These are phyloP conservation scores for Apiotrichum gamsii DNA, from an alignment of 1,284 basidiomycete genomes.

Conservation along the genomic window DNA sequence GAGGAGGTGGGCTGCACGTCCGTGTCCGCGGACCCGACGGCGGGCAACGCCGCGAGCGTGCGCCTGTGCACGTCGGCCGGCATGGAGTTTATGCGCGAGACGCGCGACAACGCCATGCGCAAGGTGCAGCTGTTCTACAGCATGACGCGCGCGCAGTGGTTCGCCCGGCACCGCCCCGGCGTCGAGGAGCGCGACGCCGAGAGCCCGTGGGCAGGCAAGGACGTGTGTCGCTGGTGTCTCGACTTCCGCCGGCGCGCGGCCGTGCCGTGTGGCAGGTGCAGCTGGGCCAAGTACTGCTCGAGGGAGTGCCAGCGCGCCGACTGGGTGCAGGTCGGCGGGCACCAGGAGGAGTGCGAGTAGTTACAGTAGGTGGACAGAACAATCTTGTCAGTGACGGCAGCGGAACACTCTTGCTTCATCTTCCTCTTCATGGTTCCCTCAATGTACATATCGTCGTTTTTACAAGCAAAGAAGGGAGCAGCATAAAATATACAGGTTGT, in stretches of 20 bases:
- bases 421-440: too few relatives aligned
- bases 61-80: constrained; percentile 34
- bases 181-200: constrained; percentile 2
- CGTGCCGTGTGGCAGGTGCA: constrained; percentile 25
- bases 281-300: constrained; percentile 44
- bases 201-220: constrained; percentile 33
- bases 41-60: constrained; percentile 34
- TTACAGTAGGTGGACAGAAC: too few relatives aligned
- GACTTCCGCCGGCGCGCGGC: constrained; percentile 25
- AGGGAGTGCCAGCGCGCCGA: constrained; percentile 41
- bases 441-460: too few relatives aligned
- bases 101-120: constrained; percentile 20
- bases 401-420: too few relatives aligned
- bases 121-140: constrained; percentile 37
- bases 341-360: constrained; percentile 32
- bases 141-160: constrained; percentile 39
- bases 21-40: constrained; percentile 34
- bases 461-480: too few relatives aligned
- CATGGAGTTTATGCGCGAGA: constrained; percentile 24
- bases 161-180: constrained; percentile 18
- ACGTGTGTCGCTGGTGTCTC: constrained; percentile 41
- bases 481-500: too few relatives aligned
- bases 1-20: constrained; percentile 36
- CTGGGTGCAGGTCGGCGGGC: constrained; percentile 31
- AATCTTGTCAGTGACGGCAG: too few relatives aligned